Conservation (phyloP, 768 basidiomycete genomes). For the Hortiboletus campestris region DNA sequence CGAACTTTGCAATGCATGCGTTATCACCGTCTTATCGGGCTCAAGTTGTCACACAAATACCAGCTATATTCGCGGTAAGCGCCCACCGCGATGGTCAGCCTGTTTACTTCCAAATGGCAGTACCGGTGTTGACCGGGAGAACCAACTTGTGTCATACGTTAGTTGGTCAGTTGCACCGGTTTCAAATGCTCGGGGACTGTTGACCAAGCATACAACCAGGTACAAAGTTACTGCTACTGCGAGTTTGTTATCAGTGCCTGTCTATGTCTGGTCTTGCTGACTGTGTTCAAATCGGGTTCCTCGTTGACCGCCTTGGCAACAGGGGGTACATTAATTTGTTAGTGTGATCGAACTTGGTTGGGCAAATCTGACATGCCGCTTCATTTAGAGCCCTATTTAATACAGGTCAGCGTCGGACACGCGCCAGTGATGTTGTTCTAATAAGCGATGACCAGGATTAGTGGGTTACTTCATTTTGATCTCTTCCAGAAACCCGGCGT, state of each 20-base stretch:
- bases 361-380: neutral
- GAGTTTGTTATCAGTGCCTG: constrained; percentile 74
- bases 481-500: constrained; percentile 51
- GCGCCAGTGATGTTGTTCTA: neutral
- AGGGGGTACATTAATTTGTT: constrained; percentile 63
- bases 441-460: constrained; percentile 33
- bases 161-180: constrained; percentile 17
- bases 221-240: constrained; percentile 63
- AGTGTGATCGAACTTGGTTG: constrained; percentile 15
- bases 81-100: too few relatives aligned
- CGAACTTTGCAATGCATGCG: too few relatives aligned
- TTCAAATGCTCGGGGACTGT: neutral
- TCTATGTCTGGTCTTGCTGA: constrained; percentile 71
- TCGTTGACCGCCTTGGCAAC: constrained; percentile 58
- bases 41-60: neutral
- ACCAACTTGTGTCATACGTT: neutral
- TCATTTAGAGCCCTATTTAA: constrained; percentile 29
- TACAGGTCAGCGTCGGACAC: constrained; percentile 24
- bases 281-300: constrained; percentile 52
- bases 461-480: constrained; percentile 69
- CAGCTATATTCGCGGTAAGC: too few relatives aligned
- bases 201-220: constrained; percentile 20
- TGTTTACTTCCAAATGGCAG: too few relatives aligned
- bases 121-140: too few relatives aligned
- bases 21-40: too few relatives aligned